phyloP scores from a whole-genome alignment of 75 land plant genomes.

The Selaginella moellendorffii region DNA sequence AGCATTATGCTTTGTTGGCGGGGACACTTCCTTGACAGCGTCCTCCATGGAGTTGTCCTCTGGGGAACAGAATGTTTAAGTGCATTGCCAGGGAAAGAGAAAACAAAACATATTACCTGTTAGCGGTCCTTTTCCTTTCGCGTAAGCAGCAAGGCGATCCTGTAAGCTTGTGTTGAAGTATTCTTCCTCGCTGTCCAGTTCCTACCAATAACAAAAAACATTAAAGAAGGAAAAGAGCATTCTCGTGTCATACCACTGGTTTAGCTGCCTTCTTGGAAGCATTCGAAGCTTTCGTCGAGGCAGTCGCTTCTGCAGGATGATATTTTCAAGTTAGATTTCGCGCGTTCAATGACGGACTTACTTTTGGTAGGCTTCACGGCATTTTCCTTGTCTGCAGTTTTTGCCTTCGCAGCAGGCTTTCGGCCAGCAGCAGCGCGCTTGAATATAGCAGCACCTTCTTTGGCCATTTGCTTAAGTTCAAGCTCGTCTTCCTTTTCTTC shows the following conservation, averaged over 20 bases:
- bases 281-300: background rate
- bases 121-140: too few species aligned
- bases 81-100: background rate
- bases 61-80: background rate
- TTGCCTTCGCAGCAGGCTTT: slow-evolving; percentile 2
- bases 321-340: background rate
- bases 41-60: slow-evolving; percentile 11
- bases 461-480: slow-evolving; percentile 23
- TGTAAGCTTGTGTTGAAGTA: slow-evolving; percentile 17
- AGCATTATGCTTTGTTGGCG: slow-evolving; percentile 7
- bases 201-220: background rate
- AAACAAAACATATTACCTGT: too few species aligned
- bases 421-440: slow-evolving; percentile 13
- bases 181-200: slow-evolving; percentile 22
- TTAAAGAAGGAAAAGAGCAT: background rate
- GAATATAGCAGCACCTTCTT: slow-evolving; percentile 17
- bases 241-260: background rate
- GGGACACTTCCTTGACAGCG: background rate
- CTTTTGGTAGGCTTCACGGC: background rate
- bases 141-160: slow-evolving; percentile 23
- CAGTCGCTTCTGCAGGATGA: background rate
- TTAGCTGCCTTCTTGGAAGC: background rate
- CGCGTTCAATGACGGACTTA: background rate
- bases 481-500: slow-evolving; percentile 32
- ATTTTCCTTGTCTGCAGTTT: background rate